Base-by-base conservation (phyloP, 768 basidiomycete genomes). In the Epithele typhae region DNA sequence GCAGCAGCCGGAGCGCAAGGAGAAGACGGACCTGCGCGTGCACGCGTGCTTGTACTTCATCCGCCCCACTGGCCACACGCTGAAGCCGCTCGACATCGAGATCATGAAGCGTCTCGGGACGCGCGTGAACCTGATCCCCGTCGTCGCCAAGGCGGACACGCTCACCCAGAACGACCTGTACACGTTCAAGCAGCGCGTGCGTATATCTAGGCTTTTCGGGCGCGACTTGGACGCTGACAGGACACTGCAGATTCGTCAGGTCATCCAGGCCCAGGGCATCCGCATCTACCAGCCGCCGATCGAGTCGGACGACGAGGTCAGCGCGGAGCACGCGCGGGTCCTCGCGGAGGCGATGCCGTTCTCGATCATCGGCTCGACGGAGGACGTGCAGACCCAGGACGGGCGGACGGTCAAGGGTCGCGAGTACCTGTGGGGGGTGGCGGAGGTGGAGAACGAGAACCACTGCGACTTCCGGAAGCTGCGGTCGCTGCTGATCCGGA, bases 391-490 rank as follows among this genome's bases (percentile, higher is more conserved):
- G 59, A 97, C 92, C 3, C 70, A 76, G 19, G 95, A 98, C 63
- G 96, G 96, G 10, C 82, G 93, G 47, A 69, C 81, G 25, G 96
- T 99, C 63, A 98, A 98, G 70, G 96, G 96, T 37, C 84, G 96
- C 59, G 91, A 98, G 68, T 99, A 99, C 64, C 82, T 95, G 12
- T 99, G 96, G 96, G 96, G 96, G 76, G 93, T 99, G n/a, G 96
- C 96, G 8, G 96, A 99, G 76, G 95, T 99, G 51, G 96, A 99
- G 71, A 98, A 99, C 64, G 96, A 99, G 72, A 86, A 87, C 65
- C 96, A 99, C 71, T 99, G 96, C 65, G 96, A 98, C 70, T 99
- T 99, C 83, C 89, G 88, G 71, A 97, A 96, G 70, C 76, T 99
- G 41, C 88, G 96, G 45, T 92, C 92, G 10, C 76, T 98, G 34